Evolutionary conservation across 305 asterid genomes (phyloP).

Genomic region (Solanum hybrid): DNA sequence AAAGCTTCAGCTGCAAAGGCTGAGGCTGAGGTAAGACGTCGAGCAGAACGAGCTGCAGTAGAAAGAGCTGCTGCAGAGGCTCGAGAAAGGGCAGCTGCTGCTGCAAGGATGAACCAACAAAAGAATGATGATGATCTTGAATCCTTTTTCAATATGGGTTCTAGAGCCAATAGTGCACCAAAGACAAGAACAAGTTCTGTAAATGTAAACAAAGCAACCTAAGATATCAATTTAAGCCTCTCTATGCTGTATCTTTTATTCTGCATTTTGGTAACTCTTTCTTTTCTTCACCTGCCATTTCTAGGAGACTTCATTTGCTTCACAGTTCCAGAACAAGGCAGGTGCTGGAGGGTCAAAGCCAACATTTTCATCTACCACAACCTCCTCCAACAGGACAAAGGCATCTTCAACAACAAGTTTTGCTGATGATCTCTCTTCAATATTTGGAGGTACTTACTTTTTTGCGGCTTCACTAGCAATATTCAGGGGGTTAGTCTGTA

Average conservation of each 20-base stretch:
- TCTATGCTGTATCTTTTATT: background rate
- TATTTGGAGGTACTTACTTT: conserved; percentile 61
- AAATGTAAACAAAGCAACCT: conserved; percentile 20
- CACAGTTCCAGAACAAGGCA: conserved; percentile 53
- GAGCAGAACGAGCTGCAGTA: conserved; percentile 81
- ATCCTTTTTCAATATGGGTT: conserved; percentile 70
- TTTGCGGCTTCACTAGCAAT: background rate
- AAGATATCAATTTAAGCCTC: background rate
- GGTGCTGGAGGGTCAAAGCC: conserved; percentile 58
- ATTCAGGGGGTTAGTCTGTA: background rate
- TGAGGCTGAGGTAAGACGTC: conserved; percentile 76
- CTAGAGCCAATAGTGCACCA: conserved; percentile 85
- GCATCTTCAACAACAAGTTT: conserved; percentile 68
- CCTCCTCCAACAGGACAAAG: conserved; percentile 68
- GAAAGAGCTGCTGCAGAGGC: conserved; percentile 89
- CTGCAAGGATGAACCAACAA: conserved; percentile 78
- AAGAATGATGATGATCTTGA: conserved; percentile 78
- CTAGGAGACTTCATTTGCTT: conserved; percentile 72
- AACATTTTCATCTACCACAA: conserved; percentile 49
- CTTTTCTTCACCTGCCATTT: conserved; percentile 14
- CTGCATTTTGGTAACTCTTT: conserved; percentile 3
- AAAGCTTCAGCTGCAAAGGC: conserved; percentile 31
- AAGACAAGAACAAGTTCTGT: conserved; percentile 65
- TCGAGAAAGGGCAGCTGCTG: conserved; percentile 65
- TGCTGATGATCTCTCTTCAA: conserved; percentile 89